These are phyloP conservation scores for Albugo candida DNA, from an alignment of 352 stramenopile genomes.

Conservation along the genomic window DNA sequence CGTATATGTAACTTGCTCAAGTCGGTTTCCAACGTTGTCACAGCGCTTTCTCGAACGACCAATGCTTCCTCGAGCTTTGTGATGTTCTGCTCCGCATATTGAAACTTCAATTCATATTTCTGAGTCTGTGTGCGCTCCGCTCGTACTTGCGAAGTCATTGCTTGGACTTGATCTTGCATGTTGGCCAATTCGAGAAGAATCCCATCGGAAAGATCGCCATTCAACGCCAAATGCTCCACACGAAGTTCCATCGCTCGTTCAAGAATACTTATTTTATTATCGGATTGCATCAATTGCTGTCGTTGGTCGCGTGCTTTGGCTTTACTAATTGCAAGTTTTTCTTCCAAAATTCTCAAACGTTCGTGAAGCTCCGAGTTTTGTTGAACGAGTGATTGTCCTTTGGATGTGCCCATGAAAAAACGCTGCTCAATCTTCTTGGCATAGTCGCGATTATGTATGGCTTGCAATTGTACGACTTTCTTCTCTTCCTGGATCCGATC, in stretches of 20 bases:
- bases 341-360: constrained; percentile 21
- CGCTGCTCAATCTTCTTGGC: constrained; percentile 72
- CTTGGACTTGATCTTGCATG: constrained; percentile 40
- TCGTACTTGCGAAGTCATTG: constrained; percentile 38
- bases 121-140: constrained; percentile 18
- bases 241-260: constrained; percentile 46
- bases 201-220: constrained; percentile 50
- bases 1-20: constrained; percentile 20
- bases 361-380: constrained; percentile 35
- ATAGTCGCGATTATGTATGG: constrained; percentile 67
- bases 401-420: constrained; percentile 47
- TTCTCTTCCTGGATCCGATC: constrained; percentile 56
- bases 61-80: constrained; percentile 27
- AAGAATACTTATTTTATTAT: constrained; percentile 41
- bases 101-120: constrained; percentile 8
- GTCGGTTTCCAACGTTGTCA: constrained; percentile 39
- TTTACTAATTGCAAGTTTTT: constrained; percentile 12
- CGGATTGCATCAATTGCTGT: constrained; percentile 17
- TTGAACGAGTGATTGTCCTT: constrained; percentile 40
- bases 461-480: constrained; percentile 55
- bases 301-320: constrained; percentile 9
- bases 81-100: constrained; percentile 14
- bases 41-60: constrained; percentile 24
- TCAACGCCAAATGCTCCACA: constrained; percentile 39
- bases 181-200: constrained; percentile 56